Evolutionary conservation across 495 filamentous ascomycete genomes (phyloP).

Genomic region (Penicillium paxilli): DNA sequence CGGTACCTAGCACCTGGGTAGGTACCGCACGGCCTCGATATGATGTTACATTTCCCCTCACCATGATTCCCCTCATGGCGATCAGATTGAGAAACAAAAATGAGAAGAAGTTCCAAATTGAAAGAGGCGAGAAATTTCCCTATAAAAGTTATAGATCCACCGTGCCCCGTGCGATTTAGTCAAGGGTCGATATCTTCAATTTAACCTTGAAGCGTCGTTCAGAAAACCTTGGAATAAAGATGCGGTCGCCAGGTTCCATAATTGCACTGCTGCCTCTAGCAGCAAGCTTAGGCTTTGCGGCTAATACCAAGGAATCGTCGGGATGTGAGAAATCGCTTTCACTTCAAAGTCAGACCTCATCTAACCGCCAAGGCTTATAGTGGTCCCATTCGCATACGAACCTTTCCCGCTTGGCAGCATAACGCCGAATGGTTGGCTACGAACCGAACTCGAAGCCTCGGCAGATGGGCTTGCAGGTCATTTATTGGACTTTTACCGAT

Average conservation of each 20-base stretch:
- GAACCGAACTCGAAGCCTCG: conserved; percentile 51
- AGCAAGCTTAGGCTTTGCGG: not conserved
- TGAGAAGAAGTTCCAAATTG: no score
- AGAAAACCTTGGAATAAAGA: not conserved
- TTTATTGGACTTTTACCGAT: conserved; percentile 59
- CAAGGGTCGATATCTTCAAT: no score
- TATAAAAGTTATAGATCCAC: no score
- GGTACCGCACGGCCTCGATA: not conserved
- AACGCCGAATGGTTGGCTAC: conserved; percentile 60
- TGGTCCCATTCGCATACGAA: conserved; percentile 40
- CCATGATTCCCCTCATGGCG: not conserved
- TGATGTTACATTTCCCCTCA: conserved; percentile 20
- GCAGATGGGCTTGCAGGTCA: conserved; percentile 61
- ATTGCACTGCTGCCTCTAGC: not conserved
- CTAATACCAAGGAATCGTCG: not conserved
- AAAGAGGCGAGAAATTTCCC: no score
- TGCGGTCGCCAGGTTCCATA: not conserved
- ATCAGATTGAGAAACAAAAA: not conserved
- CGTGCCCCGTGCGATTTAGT: no score
- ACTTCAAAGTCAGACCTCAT: not conserved
- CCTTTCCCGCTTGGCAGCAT: conserved; percentile 59
- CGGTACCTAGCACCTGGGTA: not conserved
- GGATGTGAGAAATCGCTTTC: not conserved
- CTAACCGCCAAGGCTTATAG: conserved; percentile 10
- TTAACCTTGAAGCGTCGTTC: no score